Percentiles rank a stretch among this genome's conserved stretches.
These are phyloP conservation scores for Gossypioides kirkii DNA, from an alignment of 345 rosid genomes.

Conservation along the genomic window DNA sequence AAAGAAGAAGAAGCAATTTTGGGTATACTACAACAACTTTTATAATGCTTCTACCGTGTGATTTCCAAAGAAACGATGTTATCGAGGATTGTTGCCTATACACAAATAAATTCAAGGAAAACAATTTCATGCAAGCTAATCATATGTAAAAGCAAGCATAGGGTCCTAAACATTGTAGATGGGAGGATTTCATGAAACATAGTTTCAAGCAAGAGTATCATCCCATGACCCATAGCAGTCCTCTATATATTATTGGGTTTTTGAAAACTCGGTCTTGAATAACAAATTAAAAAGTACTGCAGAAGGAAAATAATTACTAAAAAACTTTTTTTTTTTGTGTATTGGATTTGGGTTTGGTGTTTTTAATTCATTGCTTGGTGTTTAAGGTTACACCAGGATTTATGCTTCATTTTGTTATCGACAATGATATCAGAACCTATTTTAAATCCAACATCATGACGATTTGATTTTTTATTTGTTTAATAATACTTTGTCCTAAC, in stretches of 20 bases:
- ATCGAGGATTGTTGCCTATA: no score
- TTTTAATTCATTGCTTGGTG: conserved; percentile 1
- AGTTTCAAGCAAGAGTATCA: no score
- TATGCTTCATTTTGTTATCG: neutral
- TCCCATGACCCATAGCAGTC: neutral
- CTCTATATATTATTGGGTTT: neutral
- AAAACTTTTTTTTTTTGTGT: neutral
- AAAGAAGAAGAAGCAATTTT: no score
- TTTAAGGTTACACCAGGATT: neutral
- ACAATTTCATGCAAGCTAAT: no score
- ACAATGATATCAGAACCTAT: conserved; percentile 1
- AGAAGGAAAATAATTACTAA: neutral
- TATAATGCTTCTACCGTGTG: no score
- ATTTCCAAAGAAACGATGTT: no score
- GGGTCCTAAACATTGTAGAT: neutral
- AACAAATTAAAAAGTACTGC: no score
- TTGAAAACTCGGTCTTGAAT: neutral
- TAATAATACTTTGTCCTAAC: neutral
- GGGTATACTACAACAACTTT: no score
- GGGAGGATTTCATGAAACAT: neutral
- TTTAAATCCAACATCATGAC: neutral
- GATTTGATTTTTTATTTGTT: neutral
- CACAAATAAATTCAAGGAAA: no score
- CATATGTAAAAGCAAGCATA: no score
- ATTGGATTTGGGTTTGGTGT: neutral